phyloP scores from a whole-genome alignment of 176 grass and related monocot genomes.

The Cenchrus fungigraminus region DNA sequence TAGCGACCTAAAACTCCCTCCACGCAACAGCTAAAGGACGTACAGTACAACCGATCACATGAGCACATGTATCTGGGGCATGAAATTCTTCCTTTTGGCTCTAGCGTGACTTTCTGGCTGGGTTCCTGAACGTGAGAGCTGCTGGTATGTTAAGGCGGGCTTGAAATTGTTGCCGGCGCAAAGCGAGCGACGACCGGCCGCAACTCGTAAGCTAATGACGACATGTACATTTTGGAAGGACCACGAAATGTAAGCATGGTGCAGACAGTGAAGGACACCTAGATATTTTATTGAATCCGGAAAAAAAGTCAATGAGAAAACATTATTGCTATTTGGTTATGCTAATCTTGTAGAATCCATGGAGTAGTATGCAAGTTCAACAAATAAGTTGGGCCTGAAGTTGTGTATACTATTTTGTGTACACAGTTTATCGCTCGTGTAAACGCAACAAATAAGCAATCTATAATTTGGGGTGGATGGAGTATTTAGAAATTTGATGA shows the following conservation, averaged over 20 bases:
- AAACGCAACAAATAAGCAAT: no score
- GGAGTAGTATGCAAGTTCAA: background rate
- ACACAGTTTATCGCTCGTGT: no score
- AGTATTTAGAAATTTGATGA: no score
- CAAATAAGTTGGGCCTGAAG: no score
- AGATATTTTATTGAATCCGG: background rate
- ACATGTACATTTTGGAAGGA: background rate
- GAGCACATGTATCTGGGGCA: background rate
- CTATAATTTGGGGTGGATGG: no score
- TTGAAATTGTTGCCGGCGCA: constrained; percentile 19
- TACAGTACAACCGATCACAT: background rate
- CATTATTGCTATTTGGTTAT: background rate
- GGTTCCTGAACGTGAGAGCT: constrained; percentile 1
- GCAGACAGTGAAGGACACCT: background rate
- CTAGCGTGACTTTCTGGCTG: background rate
- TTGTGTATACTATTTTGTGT: no score
- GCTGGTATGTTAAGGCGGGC: constrained; percentile 31
- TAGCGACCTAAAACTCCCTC: background rate
- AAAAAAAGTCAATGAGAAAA: background rate
- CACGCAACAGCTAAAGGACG: background rate
- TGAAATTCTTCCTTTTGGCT: background rate
- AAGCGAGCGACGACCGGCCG: constrained; percentile 10
- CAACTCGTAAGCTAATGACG: background rate
- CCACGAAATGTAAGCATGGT: background rate
- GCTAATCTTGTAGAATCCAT: background rate